A percentile compares a stretch with the other conserved stretches of the same genome.
These are phyloP conservation scores for Fusarium sp. DNA, from an alignment of 2,329 filamentous ascomycete genomes.

Conservation along the genomic window DNA sequence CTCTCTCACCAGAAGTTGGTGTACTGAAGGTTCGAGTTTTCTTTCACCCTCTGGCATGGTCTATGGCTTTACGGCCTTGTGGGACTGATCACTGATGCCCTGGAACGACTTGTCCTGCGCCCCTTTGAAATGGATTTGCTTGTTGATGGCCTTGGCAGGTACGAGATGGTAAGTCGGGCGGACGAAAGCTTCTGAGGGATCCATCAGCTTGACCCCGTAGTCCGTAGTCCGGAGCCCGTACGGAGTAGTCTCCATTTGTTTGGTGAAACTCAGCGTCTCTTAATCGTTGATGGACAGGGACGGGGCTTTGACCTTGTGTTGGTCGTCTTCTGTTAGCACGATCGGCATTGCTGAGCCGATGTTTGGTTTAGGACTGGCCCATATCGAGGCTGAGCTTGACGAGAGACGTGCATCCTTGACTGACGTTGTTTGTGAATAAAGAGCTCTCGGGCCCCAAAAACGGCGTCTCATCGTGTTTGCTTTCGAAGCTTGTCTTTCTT, in stretches of 20 bases:
- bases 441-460: conserved; percentile 14
- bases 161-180: background rate
- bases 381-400: conserved; percentile 31
- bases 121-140: conserved; percentile 22
- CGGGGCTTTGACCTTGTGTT: conserved; percentile 2
- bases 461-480: background rate
- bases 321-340: conserved; percentile 11
- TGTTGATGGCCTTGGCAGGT: conserved; percentile 29
- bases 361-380: conserved; percentile 21
- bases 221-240: too few relatives aligned
- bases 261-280: conserved; percentile 23
- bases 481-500: background rate
- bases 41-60: conserved; percentile 1
- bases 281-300: conserved; percentile 11
- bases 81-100: conserved; percentile 9
- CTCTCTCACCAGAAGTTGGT: too few relatives aligned
- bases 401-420: conserved; percentile 27
- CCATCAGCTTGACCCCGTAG: too few relatives aligned
- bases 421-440: conserved; percentile 25
- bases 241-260: background rate
- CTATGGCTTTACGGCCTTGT: conserved; percentile 22
- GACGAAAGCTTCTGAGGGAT: too few relatives aligned
- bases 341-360: conserved; percentile 32
- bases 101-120: background rate
- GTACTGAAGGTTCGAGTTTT: too few relatives aligned